These are phyloP conservation scores for Acanthamoeba culbertsoni DNA, from an alignment of 208 protist species.

Conservation along the genomic window DNA sequence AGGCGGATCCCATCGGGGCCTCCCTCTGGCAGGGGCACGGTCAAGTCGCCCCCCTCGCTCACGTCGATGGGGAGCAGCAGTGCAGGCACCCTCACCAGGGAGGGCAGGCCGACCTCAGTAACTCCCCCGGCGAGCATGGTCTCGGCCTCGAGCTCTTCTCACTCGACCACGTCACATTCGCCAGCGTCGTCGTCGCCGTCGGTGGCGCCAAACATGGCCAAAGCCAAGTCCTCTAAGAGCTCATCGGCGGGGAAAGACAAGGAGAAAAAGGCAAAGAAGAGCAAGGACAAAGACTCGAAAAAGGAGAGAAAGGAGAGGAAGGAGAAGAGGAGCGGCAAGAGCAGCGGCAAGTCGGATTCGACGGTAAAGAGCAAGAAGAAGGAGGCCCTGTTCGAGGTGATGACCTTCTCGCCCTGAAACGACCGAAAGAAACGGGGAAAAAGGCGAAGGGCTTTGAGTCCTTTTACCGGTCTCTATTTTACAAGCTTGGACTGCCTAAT, in stretches of 20 bases:
- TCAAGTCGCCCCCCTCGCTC: not conserved
- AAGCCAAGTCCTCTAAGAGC: not conserved
- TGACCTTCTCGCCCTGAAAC: not conserved
- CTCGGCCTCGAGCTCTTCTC: too few relatives aligned
- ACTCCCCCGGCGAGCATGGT: not conserved
- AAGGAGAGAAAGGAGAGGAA: conserved; percentile 23
- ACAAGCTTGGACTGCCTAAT: too few relatives aligned
- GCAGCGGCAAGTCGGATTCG: not conserved
- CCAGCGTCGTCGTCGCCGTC: not conserved
- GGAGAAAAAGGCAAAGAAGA: not conserved
- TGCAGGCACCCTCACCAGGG: not conserved
- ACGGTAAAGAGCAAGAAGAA: not conserved
- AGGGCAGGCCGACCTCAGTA: too few relatives aligned
- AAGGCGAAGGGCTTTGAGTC: not conserved
- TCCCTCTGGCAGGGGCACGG: not conserved
- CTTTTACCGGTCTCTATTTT: too few relatives aligned
- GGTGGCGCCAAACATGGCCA: not conserved
- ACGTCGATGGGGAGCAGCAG: not conserved
- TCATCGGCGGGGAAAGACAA: too few relatives aligned
- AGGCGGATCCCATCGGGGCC: not conserved
- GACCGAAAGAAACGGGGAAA: not conserved
- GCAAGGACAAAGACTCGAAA: not conserved
- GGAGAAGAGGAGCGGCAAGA: not conserved
- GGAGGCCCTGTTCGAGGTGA: not conserved
- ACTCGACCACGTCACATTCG: not conserved